Evolutionary conservation across 345 rosid species (phyloP).

Genomic region (Lepidium sativum): DNA sequence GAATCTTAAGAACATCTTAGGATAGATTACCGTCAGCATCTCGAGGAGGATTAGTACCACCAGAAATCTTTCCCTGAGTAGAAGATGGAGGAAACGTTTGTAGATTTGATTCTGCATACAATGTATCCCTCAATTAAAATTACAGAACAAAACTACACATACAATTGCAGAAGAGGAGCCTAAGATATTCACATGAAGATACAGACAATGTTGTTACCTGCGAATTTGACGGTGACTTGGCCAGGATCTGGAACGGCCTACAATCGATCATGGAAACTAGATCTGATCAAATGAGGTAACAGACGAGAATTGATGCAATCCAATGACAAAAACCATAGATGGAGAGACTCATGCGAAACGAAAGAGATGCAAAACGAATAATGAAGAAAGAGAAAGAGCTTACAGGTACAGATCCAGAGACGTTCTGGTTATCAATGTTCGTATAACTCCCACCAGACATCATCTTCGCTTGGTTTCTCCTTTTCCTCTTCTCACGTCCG

Average conservation of each 20-base stretch:
- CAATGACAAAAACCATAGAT: neutral
- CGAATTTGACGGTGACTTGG: slow-evolving; percentile 51
- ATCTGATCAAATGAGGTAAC: slow-evolving; percentile 19
- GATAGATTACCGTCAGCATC: slow-evolving; percentile 68
- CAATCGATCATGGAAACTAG: neutral
- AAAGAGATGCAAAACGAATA: neutral
- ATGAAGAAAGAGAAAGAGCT: slow-evolving; percentile 10
- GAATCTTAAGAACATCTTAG: too few species aligned
- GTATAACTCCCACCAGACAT: slow-evolving; percentile 90
- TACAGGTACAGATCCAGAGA: slow-evolving; percentile 85
- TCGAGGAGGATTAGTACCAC: slow-evolving; percentile 57
- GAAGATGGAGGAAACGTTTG: slow-evolving; percentile 69
- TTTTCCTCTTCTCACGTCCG: slow-evolving; percentile 9
- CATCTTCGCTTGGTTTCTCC: neutral
- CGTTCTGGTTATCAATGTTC: slow-evolving; percentile 61
- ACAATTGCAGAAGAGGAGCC: neutral
- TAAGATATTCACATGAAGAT: neutral
- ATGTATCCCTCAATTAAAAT: slow-evolving; percentile 4
- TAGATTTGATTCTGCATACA: slow-evolving; percentile 58
- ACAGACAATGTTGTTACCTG: slow-evolving; percentile 40
- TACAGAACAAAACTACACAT: neutral
- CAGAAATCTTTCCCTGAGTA: slow-evolving; percentile 64
- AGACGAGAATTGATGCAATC: neutral
- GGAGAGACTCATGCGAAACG: neutral
- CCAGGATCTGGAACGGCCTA: slow-evolving; percentile 80